Evolutionary conservation across 331 rosid species (phyloP).

Genomic region (Cucumis variabilis): DNA sequence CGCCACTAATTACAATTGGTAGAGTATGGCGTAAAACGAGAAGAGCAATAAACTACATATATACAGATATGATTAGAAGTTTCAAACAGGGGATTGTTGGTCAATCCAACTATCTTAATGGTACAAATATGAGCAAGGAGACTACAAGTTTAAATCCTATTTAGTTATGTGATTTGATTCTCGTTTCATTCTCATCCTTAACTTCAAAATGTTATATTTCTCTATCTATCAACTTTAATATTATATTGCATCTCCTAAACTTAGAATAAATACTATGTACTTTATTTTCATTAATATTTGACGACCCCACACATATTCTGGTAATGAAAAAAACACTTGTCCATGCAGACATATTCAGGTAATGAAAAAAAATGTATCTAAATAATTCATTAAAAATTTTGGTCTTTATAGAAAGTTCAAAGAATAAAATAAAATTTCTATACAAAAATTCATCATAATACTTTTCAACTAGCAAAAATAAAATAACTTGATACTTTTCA

Average conservation of each 20-base stretch:
- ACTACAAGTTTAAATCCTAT: background rate
- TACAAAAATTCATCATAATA: background rate
- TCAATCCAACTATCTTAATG: background rate
- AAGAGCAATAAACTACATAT: constrained; percentile 69
- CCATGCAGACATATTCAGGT: background rate
- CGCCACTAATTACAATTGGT: constrained; percentile 60
- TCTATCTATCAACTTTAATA: background rate
- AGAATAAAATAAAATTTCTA: background rate
- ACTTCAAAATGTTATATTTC: background rate
- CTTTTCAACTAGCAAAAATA: background rate
- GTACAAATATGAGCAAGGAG: background rate
- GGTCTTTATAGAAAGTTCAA: background rate
- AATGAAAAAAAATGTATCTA: background rate
- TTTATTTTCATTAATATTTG: background rate
- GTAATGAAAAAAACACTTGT: background rate
- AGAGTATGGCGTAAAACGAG: constrained; percentile 75
- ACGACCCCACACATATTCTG: background rate
- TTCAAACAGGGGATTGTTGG: background rate
- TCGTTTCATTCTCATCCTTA: background rate
- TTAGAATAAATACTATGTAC: background rate
- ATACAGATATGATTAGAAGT: constrained; percentile 18
- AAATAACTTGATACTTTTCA: background rate
- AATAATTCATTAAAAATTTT: too few species aligned
- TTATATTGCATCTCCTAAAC: background rate
- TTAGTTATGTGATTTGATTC: background rate